Percentiles rank a stretch among this genome's conserved stretches.
Evolutionary conservation across 2,329 filamentous ascomycete genomes (phyloP).

Genomic region (Ceratocystis cacaofunesta): DNA sequence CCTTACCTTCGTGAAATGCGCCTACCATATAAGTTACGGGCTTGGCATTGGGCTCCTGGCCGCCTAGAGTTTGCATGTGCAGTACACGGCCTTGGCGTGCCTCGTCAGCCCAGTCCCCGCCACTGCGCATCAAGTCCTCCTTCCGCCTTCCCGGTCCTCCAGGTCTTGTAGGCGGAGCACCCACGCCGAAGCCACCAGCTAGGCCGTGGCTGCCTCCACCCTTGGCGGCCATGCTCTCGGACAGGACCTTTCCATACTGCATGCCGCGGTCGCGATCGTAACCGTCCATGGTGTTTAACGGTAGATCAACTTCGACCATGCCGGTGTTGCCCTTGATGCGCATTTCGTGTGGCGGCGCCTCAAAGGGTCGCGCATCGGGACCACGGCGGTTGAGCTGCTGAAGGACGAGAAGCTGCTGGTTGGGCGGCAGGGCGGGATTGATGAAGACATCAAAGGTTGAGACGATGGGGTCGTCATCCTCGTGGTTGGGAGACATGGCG

Average conservation of each 20-base stretch:
- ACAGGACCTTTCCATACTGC: slow-evolving; percentile 65
- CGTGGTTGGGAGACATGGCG: slow-evolving; percentile 19
- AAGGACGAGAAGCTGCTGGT: slow-evolving; percentile 60
- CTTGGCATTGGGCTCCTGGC: slow-evolving; percentile 55
- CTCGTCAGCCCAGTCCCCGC: slow-evolving; percentile 50
- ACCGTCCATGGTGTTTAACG: slow-evolving; percentile 53
- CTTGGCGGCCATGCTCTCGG: slow-evolving; percentile 42
- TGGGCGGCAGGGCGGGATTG: slow-evolving; percentile 51
- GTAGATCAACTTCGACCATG: slow-evolving; percentile 85
- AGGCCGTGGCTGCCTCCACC: slow-evolving; percentile 54
- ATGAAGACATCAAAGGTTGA: slow-evolving; percentile 74
- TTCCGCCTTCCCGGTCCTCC: slow-evolving; percentile 22
- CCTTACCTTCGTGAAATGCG: slow-evolving; percentile 67
- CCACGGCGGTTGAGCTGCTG: slow-evolving; percentile 73
- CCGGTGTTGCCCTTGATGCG: slow-evolving; percentile 71
- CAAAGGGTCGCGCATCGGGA: slow-evolving; percentile 33
- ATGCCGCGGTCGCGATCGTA: slow-evolving; percentile 78
- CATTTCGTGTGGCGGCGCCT: slow-evolving; percentile 57
- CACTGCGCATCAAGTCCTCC: slow-evolving; percentile 28
- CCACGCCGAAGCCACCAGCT: slow-evolving; percentile 56
- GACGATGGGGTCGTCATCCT: slow-evolving; percentile 52
- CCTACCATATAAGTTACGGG: slow-evolving; percentile 81
- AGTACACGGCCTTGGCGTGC: slow-evolving; percentile 57
- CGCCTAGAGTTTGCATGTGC: slow-evolving; percentile 69
- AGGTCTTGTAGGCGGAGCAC: slow-evolving; percentile 30